Base-by-base conservation (phyloP, 2,329 filamentous ascomycete species). In the Elsinoe fawcettii region DNA sequence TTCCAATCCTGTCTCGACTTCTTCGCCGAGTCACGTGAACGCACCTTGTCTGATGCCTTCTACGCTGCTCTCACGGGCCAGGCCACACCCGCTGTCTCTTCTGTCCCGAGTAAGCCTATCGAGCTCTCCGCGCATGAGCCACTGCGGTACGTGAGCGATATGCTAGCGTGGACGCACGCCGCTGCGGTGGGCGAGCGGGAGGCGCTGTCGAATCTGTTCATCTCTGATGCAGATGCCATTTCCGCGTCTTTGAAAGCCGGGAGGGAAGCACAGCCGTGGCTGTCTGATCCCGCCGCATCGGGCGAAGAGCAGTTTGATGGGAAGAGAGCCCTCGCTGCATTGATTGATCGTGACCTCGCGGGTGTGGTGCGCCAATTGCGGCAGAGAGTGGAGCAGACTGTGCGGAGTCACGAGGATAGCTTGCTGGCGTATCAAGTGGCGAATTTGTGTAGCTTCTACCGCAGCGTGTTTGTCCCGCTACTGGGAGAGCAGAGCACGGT, bases 131-230 rank as follows among this genome's bases (percentile, higher is more conserved):
- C 93, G 0, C 92, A 97, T 68, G 93, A 99, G 66, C 86, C 90
- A 1, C 74, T 97, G 23, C 84, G 93, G 18, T 97, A 97, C 69
- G 84, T 95, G 2, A 90, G 93, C 55, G 93, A 99, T 68, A 99
- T 99, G 91, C 80, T 99, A 12, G 93, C 93, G 4, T 99, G 93
- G 93, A 84, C 87, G 5, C 93, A 99, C 69, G 96, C 93, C 0
- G 88, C 91, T 2, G 86, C 92, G 0, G 93, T 99, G 1, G 95
- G 92, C 30, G 93, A 99, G 71, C 82, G 88, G 55, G 93, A 99
- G 71, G 90, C 91, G 0, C 77, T 99, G 5, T 92, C 97, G 69
- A 84, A 90, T 1, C 76, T 99, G 0, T 99, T 99, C 67, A 85
- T 96, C 41, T 86, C 87, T 0, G 91, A 96, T 61, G 91, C 88